phyloP scores from a whole-genome alignment of 345 rosid species.

The Lumnitzera racemosa region DNA sequence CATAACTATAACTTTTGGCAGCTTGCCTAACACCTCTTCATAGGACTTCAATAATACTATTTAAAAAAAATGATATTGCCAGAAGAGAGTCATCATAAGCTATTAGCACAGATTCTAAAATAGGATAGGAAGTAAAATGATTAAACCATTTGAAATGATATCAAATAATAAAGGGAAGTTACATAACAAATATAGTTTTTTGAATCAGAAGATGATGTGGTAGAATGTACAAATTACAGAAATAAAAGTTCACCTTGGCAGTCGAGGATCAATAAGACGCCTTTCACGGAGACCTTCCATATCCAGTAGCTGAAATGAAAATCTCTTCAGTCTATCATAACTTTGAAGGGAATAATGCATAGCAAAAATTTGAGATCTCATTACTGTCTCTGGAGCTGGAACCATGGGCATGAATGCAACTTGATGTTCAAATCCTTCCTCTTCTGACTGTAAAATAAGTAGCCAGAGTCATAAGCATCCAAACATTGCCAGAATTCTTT shows the following conservation, averaged over 20 bases:
- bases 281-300: conserved; percentile 75
- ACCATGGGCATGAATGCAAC: conserved; percentile 56
- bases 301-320: conserved; percentile 65
- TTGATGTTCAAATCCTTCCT: conserved; percentile 74
- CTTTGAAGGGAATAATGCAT: conserved; percentile 10
- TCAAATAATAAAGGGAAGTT: too few relatives aligned
- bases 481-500: background rate
- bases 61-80: too few relatives aligned
- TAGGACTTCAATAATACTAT: too few relatives aligned
- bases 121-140: too few relatives aligned
- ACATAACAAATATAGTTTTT: too few relatives aligned
- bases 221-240: background rate
- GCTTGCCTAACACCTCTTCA: too few relatives aligned
- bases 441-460: conserved; percentile 49
- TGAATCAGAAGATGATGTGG: background rate
- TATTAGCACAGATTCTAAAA: too few relatives aligned
- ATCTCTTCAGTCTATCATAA: conserved; percentile 10
- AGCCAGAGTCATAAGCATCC: conserved; percentile 1
- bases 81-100: too few relatives aligned
- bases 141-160: too few relatives aligned
- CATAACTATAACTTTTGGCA: too few relatives aligned
- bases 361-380: conserved; percentile 3
- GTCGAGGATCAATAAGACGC: conserved; percentile 77
- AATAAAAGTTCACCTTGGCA: conserved; percentile 57
- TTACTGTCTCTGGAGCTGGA: conserved; percentile 77